A percentile compares a stretch with the other conserved stretches of the same genome.
These are phyloP conservation scores for Graphiopsis chlorocephala DNA, from an alignment of 2,329 filamentous ascomycete genomes.

Conservation along the genomic window DNA sequence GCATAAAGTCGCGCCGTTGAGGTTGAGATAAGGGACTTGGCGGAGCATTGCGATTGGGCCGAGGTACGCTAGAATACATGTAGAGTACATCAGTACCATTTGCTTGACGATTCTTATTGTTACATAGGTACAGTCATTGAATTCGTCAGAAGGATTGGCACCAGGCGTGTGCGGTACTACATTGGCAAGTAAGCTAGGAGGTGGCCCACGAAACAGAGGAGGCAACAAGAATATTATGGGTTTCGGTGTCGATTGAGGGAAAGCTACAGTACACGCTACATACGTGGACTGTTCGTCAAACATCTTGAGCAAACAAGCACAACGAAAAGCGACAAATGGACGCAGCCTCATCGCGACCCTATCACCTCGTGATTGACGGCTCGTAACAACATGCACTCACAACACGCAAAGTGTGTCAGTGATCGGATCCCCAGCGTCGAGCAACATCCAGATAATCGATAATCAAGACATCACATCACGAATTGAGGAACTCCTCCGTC, in stretches of 20 bases:
- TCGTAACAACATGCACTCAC: background rate
- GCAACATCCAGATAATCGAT: background rate
- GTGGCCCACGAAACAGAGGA: no score
- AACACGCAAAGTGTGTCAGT: background rate
- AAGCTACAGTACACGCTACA: no score
- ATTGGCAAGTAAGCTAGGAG: no score
- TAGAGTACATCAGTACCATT: background rate
- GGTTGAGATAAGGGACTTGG: slow-evolving; percentile 6
- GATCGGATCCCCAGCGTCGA: background rate
- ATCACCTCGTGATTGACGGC: no score
- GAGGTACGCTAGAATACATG: background rate
- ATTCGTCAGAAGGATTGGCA: no score
- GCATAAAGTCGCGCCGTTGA: background rate
- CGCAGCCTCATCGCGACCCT: background rate
- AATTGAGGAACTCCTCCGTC: slow-evolving; percentile 1
- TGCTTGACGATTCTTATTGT: background rate
- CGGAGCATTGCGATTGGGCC: background rate
- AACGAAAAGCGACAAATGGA: background rate
- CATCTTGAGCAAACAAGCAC: background rate
- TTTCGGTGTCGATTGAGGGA: no score
- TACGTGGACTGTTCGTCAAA: background rate
- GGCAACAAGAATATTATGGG: no score
- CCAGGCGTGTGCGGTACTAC: no score
- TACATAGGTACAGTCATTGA: no score
- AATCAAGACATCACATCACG: background rate